A percentile compares a stretch with the other conserved stretches of the same genome.
Conservation (phyloP, 257 asterid species). For the Solanum ossicruentum region DNA sequence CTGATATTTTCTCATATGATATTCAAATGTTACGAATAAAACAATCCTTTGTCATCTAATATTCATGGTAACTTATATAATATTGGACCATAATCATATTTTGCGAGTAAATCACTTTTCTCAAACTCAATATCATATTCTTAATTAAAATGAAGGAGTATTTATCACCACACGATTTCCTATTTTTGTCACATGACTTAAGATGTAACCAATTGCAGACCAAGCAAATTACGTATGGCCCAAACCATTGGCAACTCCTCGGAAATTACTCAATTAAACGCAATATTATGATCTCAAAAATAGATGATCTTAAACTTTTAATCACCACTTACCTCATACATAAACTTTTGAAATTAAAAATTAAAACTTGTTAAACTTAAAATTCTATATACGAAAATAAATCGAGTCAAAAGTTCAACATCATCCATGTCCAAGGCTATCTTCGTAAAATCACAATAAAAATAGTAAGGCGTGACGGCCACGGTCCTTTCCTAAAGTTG, state of each 20-base stretch:
- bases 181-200: background rate
- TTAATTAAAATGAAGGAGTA: background rate
- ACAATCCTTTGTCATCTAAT: rapidly evolving
- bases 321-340: too few relatives aligned
- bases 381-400: background rate
- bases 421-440: background rate
- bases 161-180: background rate
- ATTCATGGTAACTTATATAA: background rate
- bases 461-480: too few relatives aligned
- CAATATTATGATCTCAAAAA: background rate
- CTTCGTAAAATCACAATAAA: background rate
- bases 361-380: background rate
- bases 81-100: background rate
- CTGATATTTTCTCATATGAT: background rate
- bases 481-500: background rate
- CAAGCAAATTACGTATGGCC: background rate
- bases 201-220: background rate
- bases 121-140: rapidly evolving
- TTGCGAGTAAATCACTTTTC: background rate
- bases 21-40: background rate
- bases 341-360: background rate
- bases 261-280: background rate
- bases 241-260: background rate
- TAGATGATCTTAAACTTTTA: background rate
- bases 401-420: background rate